Evolutionary conservation across 176 grass and related monocot genomes (phyloP), one percentile per base, ranked within the genome.

Genomic region (Olyra latifolia): DNA sequence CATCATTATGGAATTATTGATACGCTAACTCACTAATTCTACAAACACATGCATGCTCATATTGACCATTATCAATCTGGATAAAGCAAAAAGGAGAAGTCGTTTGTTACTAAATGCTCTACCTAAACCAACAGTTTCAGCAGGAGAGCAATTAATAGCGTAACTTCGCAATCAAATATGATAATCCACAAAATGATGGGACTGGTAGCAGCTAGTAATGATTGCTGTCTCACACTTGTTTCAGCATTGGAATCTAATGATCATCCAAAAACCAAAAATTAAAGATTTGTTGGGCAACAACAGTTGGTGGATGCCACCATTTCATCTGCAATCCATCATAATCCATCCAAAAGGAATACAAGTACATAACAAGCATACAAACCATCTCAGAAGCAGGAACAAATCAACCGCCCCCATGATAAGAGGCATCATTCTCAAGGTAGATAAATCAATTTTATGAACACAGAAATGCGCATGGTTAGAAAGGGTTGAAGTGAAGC

Each of bases 231-330:
- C 55, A 66, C 8, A 42, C 40, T 72, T 56, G 71, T 71, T 85
- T 85, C 6, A 17, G 58, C 23, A 77, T 50, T 49, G 57, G 77
- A 85, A 85, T 89, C 77, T 82, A 89, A 81, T 70, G 24, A 81
- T 57, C 46, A 41, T 49, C 83, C 25, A 54, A n/a, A 52, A 64
- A 78, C 10, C 22, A 66, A 25, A 35, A 45, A 69, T n/a, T 60
- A 47, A 41, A n/a, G 69, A 59, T 60, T 25, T 75, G 76, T 10
- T 77, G 32, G n/a, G 39, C 63, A 81, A 35, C 32, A 66, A 81
- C 65, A 71, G 77, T 81, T 85, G 72, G 77, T 70, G 66, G 82
- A 75, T 81, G 65, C 11, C 71, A 32, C 46, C 66, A 70, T 72
- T 81, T 62, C 65, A 85, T 64, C 67, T 65, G 78, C 72, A 47